A percentile compares a stretch with the other conserved stretches of the same genome.
These are phyloP conservation scores for Neurospora tetraspora DNA, from an alignment of 495 filamentous ascomycete species.

Conservation along the genomic window DNA sequence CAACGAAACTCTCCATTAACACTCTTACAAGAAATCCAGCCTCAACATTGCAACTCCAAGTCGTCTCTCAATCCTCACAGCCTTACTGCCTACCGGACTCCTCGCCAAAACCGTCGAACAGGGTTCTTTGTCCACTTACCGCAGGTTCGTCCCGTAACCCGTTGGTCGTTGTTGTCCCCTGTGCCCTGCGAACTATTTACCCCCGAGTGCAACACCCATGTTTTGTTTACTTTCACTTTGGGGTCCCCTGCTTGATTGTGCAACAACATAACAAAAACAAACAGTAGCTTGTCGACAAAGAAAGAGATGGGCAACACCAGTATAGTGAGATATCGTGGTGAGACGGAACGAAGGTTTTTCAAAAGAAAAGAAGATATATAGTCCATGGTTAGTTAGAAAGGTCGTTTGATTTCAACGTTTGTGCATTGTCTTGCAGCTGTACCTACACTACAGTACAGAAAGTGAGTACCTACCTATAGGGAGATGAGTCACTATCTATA, in stretches of 20 bases:
- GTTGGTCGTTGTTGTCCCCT: neutral
- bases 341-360: neutral
- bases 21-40: neutral
- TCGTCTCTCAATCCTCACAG: neutral
- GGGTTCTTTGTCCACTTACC: neutral
- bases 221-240: neutral
- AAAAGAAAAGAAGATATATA: neutral
- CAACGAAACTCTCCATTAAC: neutral
- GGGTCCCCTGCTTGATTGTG: neutral
- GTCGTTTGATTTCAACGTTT: neutral
- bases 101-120: neutral
- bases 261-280: neutral
- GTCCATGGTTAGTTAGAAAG: neutral
- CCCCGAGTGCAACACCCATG: neutral
- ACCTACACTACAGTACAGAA: no score
- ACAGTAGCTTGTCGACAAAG: neutral
- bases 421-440: neutral
- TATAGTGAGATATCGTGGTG: no score
- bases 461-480: no score
- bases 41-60: neutral
- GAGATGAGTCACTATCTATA: no score
- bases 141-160: neutral
- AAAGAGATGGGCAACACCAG: neutral
- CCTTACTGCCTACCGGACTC: neutral
- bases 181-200: neutral